Base-by-base conservation (phyloP, 768 basidiomycete species). In the Lentinus brumalis region DNA sequence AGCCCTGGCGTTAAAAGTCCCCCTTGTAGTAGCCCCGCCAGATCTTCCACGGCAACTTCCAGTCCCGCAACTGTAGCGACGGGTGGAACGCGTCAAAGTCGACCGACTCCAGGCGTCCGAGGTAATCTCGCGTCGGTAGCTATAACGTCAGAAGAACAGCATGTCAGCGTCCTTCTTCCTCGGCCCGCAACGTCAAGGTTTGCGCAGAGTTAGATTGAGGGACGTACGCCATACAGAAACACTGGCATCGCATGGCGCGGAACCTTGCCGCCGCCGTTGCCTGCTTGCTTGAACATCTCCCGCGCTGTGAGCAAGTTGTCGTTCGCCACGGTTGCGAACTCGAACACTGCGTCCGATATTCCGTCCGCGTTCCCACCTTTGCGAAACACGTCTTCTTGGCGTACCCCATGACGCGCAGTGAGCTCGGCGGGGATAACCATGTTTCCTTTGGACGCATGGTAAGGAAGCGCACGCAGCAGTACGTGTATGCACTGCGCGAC, bases 381-480 rank as follows among this genome's bases (percentile, higher is more conserved):
- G 46, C 85, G 79, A 69, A 92, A 86, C 15, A 94, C 85, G 15
- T 91, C 87, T 70, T 95, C 91, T 71, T 93, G 91, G 62, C 78
- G 83, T 18, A 94, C 88, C 18, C 85, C 83, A 65, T 92, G 88
- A 62, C 81, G 87, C 44, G 89, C 87, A 14, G 91, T 91, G 57
- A 94, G 83, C 68, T 93, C 92, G 29, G 89, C 86, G 11, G 92
- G 93, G 39, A 95, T 86, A 26, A 89, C 81, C 77, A 92, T 84
- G 61, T 81, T 79, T 42, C 91, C 84, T 49, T 85, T 81, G 50
- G 83, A 83, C 14, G 85, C 87, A 70, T 94, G 92, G 68, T 83
- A 93, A 10, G 92, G 89, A 35, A 94, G 76, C 6, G 85, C 88
- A 45, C 92, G 86, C 55, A 95, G 78, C 58, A 93, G 81, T 12